These are phyloP conservation scores for Nicotiana tomentosiformis DNA, from an alignment of 257 asterid species.

Conservation along the genomic window DNA sequence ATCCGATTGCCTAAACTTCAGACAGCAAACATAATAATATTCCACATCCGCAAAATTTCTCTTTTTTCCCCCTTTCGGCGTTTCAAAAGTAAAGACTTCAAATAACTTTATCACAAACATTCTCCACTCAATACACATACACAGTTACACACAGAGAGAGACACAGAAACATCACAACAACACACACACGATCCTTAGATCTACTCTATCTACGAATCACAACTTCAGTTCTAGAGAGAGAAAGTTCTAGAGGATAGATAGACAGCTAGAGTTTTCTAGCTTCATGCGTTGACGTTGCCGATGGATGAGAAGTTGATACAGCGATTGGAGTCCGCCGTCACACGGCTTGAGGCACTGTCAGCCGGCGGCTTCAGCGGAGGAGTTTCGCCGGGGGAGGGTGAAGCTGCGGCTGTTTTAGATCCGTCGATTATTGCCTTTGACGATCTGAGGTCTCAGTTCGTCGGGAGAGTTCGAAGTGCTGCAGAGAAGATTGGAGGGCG, in stretches of 20 bases:
- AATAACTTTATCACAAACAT: too few species aligned
- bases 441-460: constrained; percentile 66
- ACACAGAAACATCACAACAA: too few species aligned
- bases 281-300: neutral
- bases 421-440: constrained; percentile 77
- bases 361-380: constrained; percentile 29
- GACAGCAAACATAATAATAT: too few species aligned
- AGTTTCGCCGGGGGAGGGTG: constrained; percentile 31
- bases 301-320: constrained; percentile 74
- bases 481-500: constrained; percentile 89
- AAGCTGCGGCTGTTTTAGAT: constrained; percentile 55
- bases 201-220: too few species aligned
- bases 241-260: constrained; percentile 7
- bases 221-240: neutral
- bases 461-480: constrained; percentile 48
- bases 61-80: too few species aligned
- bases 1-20: too few species aligned
- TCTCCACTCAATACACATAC: too few species aligned
- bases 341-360: constrained; percentile 70
- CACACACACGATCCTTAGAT: too few species aligned
- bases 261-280: neutral
- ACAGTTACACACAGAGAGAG: too few species aligned
- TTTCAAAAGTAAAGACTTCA: too few species aligned
- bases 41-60: too few species aligned
- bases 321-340: constrained; percentile 88